Conservation (phyloP, 2,329 filamentous ascomycete species). For the Pseudogymnoascus sp. region DNA sequence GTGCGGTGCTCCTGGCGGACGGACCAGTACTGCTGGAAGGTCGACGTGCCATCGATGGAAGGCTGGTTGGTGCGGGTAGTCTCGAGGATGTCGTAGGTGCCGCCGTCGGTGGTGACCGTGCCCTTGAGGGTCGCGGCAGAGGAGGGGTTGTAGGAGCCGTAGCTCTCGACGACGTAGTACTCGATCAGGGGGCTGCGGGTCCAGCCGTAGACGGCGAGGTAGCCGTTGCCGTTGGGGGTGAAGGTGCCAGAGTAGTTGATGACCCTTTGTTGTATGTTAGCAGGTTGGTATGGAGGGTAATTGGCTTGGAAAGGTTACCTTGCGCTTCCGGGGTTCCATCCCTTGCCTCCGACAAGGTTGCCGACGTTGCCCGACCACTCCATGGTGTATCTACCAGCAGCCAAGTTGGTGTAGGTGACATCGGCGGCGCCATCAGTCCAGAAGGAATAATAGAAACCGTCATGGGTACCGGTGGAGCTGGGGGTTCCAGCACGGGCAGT, state of each 20-base stretch:
- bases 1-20: conserved; percentile 41
- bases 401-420: conserved; percentile 48
- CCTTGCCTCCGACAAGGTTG: conserved; percentile 43
- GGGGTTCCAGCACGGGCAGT: conserved; percentile 27
- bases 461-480: conserved; percentile 42
- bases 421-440: conserved; percentile 47
- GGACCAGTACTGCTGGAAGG: conserved; percentile 45
- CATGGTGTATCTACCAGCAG: conserved; percentile 41
- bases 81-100: conserved; percentile 38
- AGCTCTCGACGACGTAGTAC: conserved; percentile 50
- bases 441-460: conserved; percentile 53
- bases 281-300: not conserved
- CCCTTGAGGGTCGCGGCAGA: conserved; percentile 40
- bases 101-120: conserved; percentile 42
- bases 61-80: conserved; percentile 31
- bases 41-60: conserved; percentile 36
- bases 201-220: conserved; percentile 53
- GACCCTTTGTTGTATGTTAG: conserved; percentile 21
- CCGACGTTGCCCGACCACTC: conserved; percentile 38
- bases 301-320: conserved; percentile 10
- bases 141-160: conserved; percentile 41
- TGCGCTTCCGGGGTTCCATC: conserved; percentile 36
- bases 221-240: conserved; percentile 36
- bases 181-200: conserved; percentile 43
- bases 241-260: conserved; percentile 37